Percentiles rank a stretch among this genome's conserved stretches.
These are phyloP conservation scores for Boletus subcaerulescens DNA, from an alignment of 768 basidiomycete genomes.

Conservation along the genomic window DNA sequence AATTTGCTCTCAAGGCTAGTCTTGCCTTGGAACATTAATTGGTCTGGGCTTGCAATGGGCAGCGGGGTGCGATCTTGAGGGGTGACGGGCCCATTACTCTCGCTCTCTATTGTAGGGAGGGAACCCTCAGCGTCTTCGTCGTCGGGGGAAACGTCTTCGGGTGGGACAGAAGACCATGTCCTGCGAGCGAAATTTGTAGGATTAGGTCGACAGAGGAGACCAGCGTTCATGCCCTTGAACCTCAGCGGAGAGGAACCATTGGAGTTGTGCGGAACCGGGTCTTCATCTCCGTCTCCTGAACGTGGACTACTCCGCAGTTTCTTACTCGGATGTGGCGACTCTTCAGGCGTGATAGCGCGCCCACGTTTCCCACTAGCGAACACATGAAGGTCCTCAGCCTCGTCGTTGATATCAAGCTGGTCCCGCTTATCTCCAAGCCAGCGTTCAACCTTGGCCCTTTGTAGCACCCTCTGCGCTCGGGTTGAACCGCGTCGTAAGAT, in stretches of 20 bases:
- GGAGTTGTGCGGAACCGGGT: slow-evolving; percentile 24
- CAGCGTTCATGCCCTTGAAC: slow-evolving; percentile 39
- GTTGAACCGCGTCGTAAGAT: slow-evolving; percentile 26
- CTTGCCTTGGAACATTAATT: slow-evolving; percentile 22
- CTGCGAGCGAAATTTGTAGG: slow-evolving; percentile 58
- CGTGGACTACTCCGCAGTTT: slow-evolving; percentile 20
- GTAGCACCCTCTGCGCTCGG: slow-evolving; percentile 40
- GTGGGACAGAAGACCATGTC: slow-evolving; percentile 48
- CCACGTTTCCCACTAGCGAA: slow-evolving; percentile 25
- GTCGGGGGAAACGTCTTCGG: slow-evolving; percentile 35
- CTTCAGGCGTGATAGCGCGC: slow-evolving; percentile 20
- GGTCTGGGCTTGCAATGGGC: slow-evolving; percentile 36
- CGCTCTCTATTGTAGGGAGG: slow-evolving; percentile 43
- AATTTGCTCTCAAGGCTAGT: slow-evolving; percentile 16
- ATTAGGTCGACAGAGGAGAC: slow-evolving; percentile 56
- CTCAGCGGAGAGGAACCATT: slow-evolving; percentile 24
- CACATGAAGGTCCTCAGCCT: slow-evolving; percentile 6
- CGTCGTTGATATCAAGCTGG: slow-evolving; percentile 12
- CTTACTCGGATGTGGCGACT: slow-evolving; percentile 26
- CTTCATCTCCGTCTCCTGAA: slow-evolving; percentile 28
- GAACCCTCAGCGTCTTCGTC: slow-evolving; percentile 31
- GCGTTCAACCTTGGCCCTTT: slow-evolving; percentile 40
- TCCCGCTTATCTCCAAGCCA: slow-evolving; percentile 34
- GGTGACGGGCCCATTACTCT: slow-evolving; percentile 50
- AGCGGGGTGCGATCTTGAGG: slow-evolving; percentile 51